Conservation (phyloP, 2,329 filamentous ascomycete species). For the Chaetomium strumarium region DNA sequence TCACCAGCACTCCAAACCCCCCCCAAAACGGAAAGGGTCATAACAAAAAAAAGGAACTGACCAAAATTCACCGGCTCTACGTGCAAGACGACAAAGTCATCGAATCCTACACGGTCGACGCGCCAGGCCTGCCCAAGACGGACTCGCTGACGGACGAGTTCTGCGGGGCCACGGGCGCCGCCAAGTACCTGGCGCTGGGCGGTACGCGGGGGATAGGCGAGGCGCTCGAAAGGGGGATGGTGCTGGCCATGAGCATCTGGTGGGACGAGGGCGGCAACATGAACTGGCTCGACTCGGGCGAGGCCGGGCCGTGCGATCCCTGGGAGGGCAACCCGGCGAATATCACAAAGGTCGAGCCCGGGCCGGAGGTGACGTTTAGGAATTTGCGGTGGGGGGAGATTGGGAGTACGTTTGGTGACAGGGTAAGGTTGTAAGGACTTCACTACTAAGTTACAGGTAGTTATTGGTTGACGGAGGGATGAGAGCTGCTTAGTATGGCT, state of each 20-base stretch:
- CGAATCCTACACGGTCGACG: constrained; percentile 6
- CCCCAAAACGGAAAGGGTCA: too few relatives aligned
- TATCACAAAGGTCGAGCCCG: constrained; percentile 47
- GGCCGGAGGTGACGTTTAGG: constrained; percentile 45
- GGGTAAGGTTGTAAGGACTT: too few relatives aligned
- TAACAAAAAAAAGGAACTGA: constrained; percentile 28
- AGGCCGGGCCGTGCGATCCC: constrained; percentile 43
- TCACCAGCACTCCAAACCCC: too few relatives aligned
- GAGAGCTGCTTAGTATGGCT: too few relatives aligned
- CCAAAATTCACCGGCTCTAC: constrained; percentile 42
- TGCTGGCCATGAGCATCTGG: constrained; percentile 39
- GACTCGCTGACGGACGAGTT: not conserved
- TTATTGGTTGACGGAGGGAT: too few relatives aligned
- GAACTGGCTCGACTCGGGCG: constrained; percentile 50
- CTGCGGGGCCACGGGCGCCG: constrained; percentile 21
- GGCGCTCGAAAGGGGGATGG: constrained; percentile 9
- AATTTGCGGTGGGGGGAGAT: constrained; percentile 50
- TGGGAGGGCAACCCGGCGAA: constrained; percentile 21
- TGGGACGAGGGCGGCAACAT: constrained; percentile 47
- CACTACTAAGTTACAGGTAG: too few relatives aligned
- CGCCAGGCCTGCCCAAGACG: not conserved
- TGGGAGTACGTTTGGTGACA: not conserved
- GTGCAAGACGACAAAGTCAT: constrained; percentile 41
- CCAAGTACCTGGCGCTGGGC: constrained; percentile 16
- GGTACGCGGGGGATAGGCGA: constrained; percentile 4